Evolutionary conservation across 148 eudicot genomes (phyloP), one percentile per base, ranked within the genome.

Genomic region (Vaccinium darrowii): DNA sequence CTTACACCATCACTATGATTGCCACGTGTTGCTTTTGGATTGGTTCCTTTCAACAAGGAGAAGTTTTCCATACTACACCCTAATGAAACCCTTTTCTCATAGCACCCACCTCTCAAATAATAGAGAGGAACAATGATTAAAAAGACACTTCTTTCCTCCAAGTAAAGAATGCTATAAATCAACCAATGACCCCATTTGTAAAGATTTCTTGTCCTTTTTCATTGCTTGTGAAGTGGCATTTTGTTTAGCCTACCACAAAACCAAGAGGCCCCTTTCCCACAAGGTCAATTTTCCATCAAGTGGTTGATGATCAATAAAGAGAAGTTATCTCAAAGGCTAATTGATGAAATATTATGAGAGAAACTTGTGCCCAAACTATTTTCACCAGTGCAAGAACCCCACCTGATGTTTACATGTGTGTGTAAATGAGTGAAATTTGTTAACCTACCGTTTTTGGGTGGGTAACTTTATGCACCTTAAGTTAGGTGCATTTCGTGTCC

Each of bases 331-430:
- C 65, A 78, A 53, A 83, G 60, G 78, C 79, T 78, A 72, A 83
- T 79, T 83, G 85, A 83, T 82, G 85, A 63, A 63, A 23, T 82
- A 69, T 77, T 67, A 73, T 52, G 85, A 83, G 83, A 71, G 80
- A 83, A 39, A 27, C 65, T 79, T 69, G 36, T 33, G 36, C 36
- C 88, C 73, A 57, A 21, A 69, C 85, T 47, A 53, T 87, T 74
- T 84, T 60, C 83, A 74, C 84, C 53, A 82, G 49, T 84, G 85
- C 88, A 88, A 88, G 88, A 83, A 63, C 54, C 77, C 86, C 81
- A 58, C 80, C 36, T 33, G 23, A 12, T n/a, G 15, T 50, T 77
- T 79, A 33, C 56, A n/a, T 25, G 15, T 25, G 4, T 10, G 33
- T 67, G 33, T 33, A 33, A 33, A 33, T 33, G 36, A 33, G 36